Conservation (phyloP, 495 filamentous ascomycete species). For the Penicillium pancosmium region DNA sequence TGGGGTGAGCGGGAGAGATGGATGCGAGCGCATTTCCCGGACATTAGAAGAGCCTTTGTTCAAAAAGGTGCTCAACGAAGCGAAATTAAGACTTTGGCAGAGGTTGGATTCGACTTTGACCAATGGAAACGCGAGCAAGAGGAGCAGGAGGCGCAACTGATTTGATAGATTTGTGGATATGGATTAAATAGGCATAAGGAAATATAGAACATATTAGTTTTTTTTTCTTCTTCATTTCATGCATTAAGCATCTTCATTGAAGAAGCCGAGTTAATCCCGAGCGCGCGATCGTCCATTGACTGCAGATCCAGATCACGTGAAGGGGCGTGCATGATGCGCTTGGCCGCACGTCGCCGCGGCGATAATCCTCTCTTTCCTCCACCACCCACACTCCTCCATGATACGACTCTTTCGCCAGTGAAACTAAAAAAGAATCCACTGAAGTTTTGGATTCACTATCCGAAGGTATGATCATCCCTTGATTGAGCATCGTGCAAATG, state of each 20-base stretch:
- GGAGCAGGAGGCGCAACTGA: background rate
- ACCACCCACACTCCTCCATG: background rate
- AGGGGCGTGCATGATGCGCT: background rate
- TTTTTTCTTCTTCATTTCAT: too few species aligned
- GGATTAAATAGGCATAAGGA: background rate
- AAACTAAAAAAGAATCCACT: background rate
- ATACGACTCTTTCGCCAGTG: background rate
- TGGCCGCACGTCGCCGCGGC: conserved; percentile 4
- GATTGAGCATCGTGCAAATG: background rate
- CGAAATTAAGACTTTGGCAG: conserved; percentile 49
- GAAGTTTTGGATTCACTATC: background rate
- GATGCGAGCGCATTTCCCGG: conserved; percentile 56
- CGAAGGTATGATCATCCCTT: background rate
- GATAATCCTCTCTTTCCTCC: conserved; percentile 2
- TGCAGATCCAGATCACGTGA: conserved; percentile 4
- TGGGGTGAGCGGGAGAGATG: conserved; percentile 72
- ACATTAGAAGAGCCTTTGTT: conserved; percentile 59
- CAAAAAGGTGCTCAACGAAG: conserved; percentile 47
- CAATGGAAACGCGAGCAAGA: conserved; percentile 34
- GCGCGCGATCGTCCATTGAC: background rate
- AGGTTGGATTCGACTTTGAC: conserved; percentile 64
- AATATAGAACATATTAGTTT: background rate
- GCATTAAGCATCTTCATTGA: too few species aligned
- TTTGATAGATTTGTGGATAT: too few species aligned
- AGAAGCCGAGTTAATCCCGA: background rate